phyloP scores from a whole-genome alignment of 2,329 filamentous ascomycete species.

The Ophiostoma novo-ulmi region DNA sequence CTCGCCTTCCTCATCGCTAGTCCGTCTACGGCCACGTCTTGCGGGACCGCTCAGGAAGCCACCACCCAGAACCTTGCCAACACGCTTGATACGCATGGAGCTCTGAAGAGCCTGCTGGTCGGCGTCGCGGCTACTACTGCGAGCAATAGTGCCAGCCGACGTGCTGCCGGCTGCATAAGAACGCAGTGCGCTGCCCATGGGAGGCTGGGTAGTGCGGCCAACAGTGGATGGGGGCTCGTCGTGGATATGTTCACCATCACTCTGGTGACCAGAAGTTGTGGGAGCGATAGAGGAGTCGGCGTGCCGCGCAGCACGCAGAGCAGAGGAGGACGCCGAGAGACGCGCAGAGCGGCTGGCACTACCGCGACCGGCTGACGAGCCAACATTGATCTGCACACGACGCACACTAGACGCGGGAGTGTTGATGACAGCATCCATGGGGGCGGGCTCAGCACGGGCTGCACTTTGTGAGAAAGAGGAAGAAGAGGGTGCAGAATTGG shows the following conservation, averaged over 20 bases:
- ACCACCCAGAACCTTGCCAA: constrained; percentile 65
- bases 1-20: constrained; percentile 58
- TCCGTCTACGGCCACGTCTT: constrained; percentile 63
- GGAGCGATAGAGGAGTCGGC: constrained; percentile 27
- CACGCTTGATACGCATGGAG: constrained; percentile 71
- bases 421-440: constrained; percentile 37
- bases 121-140: constrained; percentile 29
- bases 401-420: constrained; percentile 50
- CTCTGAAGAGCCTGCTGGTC: constrained; percentile 59
- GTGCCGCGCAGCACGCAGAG: constrained; percentile 31
- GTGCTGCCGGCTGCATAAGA: constrained; percentile 40
- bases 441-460: not conserved
- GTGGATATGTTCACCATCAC: constrained; percentile 43
- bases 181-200: constrained; percentile 49
- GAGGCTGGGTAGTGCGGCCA: constrained; percentile 38
- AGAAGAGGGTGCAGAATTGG: not conserved
- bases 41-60: constrained; percentile 77
- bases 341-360: constrained; percentile 28
- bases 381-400: constrained; percentile 51
- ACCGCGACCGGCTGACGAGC: constrained; percentile 44
- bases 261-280: constrained; percentile 34
- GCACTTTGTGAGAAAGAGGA: constrained; percentile 19
- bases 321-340: constrained; percentile 37
- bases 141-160: constrained; percentile 17
- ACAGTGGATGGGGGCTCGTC: constrained; percentile 48